phyloP scores from a whole-genome alignment of 371 early-diverging fungal genomes.

The Syncephalastrum contaminatum region DNA sequence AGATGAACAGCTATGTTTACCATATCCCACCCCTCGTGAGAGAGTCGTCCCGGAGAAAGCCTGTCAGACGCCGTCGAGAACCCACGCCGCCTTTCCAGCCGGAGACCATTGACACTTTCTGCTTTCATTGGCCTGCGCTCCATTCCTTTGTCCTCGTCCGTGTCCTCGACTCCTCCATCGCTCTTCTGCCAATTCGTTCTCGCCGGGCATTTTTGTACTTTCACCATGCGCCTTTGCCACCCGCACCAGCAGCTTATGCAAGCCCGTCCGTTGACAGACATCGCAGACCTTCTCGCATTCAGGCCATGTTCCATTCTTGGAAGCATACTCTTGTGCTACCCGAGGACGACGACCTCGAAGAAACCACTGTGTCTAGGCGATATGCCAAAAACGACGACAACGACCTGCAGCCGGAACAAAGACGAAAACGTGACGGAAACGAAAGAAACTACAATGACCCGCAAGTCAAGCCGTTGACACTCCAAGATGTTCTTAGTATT shows the following conservation, averaged over 20 bases:
- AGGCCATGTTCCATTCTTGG: slow-evolving; percentile 19
- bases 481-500: slow-evolving; percentile 2
- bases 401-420: neutral
- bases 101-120: slow-evolving; percentile 27
- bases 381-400: neutral
- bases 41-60: too few relatives aligned
- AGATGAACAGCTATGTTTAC: too few relatives aligned
- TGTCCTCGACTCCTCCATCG: slow-evolving; percentile 24
- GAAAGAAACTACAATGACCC: neutral
- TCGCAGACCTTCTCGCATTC: slow-evolving; percentile 10
- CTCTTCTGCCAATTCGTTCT: slow-evolving; percentile 27
- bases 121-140: slow-evolving; percentile 34
- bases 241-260: neutral
- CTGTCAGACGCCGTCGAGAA: too few relatives aligned
- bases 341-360: slow-evolving; percentile 1
- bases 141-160: slow-evolving; percentile 31
- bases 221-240: slow-evolving; percentile 18
- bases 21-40: too few relatives aligned
- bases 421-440: neutral
- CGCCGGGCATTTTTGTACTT: slow-evolving; percentile 33
- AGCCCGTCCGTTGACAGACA: slow-evolving; percentile 4
- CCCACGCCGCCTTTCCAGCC: neutral
- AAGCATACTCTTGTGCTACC: neutral
- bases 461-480: slow-evolving; percentile 1
- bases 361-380: neutral